A percentile compares a stretch with the other conserved stretches of the same genome.
Evolutionary conservation across 2,329 filamentous ascomycete genomes (phyloP).

Genomic region (Colletotrichum spaethianum): DNA sequence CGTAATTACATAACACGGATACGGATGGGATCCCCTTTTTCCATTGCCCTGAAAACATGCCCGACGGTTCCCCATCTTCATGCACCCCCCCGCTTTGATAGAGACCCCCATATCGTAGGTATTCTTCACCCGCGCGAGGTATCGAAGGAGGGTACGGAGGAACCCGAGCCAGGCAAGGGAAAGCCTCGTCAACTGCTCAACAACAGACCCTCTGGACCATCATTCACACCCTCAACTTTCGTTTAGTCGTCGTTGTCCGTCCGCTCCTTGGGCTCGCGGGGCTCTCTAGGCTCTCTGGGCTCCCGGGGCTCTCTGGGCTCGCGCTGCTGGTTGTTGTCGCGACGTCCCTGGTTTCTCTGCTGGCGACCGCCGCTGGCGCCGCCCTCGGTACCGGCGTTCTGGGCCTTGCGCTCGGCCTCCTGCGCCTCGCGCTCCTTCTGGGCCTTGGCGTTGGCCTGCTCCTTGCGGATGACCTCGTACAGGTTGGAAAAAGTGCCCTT

Average conservation of each 20-base stretch:
- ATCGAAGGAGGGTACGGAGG: background rate
- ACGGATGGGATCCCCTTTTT: conserved; percentile 14
- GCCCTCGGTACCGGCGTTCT: conserved; percentile 56
- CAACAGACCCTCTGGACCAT: background rate
- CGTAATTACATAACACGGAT: conserved; percentile 39
- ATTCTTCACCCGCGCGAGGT: background rate
- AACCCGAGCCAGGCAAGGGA: background rate
- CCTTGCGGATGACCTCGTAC: conserved; percentile 81
- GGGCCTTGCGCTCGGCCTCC: conserved; percentile 78
- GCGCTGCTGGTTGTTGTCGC: conserved; percentile 47
- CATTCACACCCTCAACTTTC: background rate
- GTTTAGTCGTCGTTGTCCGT: conserved; percentile 71
- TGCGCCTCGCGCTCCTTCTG: conserved; percentile 84
- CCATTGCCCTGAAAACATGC: conserved; percentile 2
- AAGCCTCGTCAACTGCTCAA: background rate
- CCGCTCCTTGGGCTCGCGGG: conserved; percentile 58
- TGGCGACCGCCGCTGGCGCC: conserved; percentile 47
- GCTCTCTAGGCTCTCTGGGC: conserved; percentile 44
- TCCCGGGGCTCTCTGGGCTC: conserved; percentile 47
- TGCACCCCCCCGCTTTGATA: background rate
- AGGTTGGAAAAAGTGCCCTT: conserved; percentile 85
- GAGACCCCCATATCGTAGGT: background rate
- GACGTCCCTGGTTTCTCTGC: conserved; percentile 49
- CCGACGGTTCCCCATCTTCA: conserved; percentile 5
- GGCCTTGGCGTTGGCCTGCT: conserved; percentile 84